Conservation (phyloP, 148 eudicot genomes). For the Spergularia marina region DNA sequence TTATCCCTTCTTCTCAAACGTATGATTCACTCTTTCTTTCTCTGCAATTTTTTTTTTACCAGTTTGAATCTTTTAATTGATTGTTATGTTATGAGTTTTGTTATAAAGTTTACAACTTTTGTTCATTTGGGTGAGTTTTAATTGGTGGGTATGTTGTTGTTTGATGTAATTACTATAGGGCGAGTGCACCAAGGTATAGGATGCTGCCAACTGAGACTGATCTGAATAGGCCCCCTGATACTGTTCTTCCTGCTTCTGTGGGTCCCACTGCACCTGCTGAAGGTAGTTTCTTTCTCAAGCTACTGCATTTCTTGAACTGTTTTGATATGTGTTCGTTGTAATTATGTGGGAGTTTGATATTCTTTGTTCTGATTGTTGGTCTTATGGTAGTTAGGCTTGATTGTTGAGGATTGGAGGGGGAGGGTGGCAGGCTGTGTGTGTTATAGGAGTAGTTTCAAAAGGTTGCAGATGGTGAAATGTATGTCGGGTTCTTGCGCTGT, state of each 20-base stretch:
- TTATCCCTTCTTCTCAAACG: slow-evolving; percentile 71
- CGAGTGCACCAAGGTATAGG: slow-evolving; percentile 79
- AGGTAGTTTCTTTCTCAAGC: slow-evolving; percentile 31
- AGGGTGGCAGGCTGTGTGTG: too few species aligned
- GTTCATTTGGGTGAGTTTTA: slow-evolving; percentile 12
- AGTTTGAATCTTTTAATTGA: not conserved
- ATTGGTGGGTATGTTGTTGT: not conserved
- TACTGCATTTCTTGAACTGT: not conserved
- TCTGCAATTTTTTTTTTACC: not conserved
- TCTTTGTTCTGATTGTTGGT: too few species aligned
- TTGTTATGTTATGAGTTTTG: not conserved
- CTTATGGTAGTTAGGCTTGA: too few species aligned
- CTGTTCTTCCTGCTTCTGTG: slow-evolving; percentile 51
- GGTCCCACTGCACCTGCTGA: slow-evolving; percentile 37
- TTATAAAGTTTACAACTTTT: not conserved
- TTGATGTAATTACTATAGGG: slow-evolving; percentile 33
- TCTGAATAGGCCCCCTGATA: slow-evolving; percentile 70
- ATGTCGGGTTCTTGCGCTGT: too few species aligned
- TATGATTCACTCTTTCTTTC: slow-evolving; percentile 23
- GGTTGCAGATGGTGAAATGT: too few species aligned
- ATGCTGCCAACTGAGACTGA: slow-evolving; percentile 88
- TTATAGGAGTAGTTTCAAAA: too few species aligned
- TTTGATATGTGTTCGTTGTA: not conserved
- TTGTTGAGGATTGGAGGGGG: too few species aligned
- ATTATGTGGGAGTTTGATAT: too few species aligned